Evolutionary conservation across 768 basidiomycete genomes (phyloP).

Genomic region (Rubroboletus pulcherrimus): DNA sequence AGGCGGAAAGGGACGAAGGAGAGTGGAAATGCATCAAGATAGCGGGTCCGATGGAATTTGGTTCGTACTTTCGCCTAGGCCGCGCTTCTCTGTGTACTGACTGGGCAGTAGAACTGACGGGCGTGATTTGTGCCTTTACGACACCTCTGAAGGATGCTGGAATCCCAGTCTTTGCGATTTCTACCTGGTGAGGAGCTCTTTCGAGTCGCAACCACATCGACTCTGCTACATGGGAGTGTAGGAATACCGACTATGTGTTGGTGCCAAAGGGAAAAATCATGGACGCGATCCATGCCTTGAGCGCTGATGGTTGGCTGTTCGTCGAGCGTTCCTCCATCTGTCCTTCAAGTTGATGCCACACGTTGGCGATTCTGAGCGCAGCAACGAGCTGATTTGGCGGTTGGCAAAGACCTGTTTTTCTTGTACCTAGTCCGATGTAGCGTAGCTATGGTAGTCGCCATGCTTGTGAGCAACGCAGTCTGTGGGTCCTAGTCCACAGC

Average conservation of each 20-base stretch:
- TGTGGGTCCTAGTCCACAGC: slow-evolving; percentile 7
- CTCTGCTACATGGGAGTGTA: slow-evolving; percentile 18
- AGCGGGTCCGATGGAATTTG: slow-evolving; percentile 63
- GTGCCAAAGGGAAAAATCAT: slow-evolving; percentile 44
- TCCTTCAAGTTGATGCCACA: slow-evolving; percentile 1
- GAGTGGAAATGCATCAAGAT: slow-evolving; percentile 62
- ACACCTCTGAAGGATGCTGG: slow-evolving; percentile 48
- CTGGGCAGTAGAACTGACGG: slow-evolving; percentile 44
- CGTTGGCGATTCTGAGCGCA: background rate
- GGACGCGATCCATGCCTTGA: slow-evolving; percentile 41
- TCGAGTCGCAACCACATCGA: background rate
- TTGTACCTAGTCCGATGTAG: background rate
- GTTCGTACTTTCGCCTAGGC: slow-evolving; percentile 28
- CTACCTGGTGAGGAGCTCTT: slow-evolving; percentile 50
- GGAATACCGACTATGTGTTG: slow-evolving; percentile 67
- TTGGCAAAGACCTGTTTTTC: background rate
- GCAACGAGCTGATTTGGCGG: background rate
- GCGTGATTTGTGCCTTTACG: slow-evolving; percentile 52
- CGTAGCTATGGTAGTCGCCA: background rate
- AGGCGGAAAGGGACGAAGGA: slow-evolving; percentile 37
- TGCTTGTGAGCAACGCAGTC: background rate
- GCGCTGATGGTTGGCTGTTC: slow-evolving; percentile 49
- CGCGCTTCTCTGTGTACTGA: background rate
- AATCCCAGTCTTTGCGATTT: slow-evolving; percentile 56
- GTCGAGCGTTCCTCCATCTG: slow-evolving; percentile 1